Percentiles rank a stretch among this genome's conserved stretches.
phyloP scores from a whole-genome alignment of 2,329 filamentous ascomycete genomes.

The Metarhizium humberi region DNA sequence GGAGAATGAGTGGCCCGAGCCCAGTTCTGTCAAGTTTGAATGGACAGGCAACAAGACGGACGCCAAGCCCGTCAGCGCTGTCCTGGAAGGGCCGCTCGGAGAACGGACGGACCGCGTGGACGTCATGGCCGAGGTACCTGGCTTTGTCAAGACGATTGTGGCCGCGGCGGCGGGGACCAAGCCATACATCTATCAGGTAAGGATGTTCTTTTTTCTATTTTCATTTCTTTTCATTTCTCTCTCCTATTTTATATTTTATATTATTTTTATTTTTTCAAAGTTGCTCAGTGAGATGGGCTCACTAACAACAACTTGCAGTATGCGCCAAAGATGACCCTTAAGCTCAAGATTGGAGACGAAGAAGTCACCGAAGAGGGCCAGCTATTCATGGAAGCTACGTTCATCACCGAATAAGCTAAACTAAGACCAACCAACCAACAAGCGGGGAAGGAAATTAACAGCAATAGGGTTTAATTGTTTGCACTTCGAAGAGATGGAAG shows the following conservation, averaged over 20 bases:
- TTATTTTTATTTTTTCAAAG: not conserved
- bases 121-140: constrained; percentile 93
- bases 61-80: constrained; percentile 60
- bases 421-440: not conserved
- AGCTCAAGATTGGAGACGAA: constrained; percentile 76
- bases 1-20: constrained; percentile 84
- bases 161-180: constrained; percentile 82
- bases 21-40: constrained; percentile 60
- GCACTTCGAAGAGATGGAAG: constrained; percentile 5
- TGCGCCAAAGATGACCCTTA: constrained; percentile 60
- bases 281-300: not conserved
- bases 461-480: not conserved
- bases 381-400: constrained; percentile 88
- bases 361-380: constrained; percentile 69
- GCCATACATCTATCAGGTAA: constrained; percentile 94
- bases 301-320: constrained; percentile 44
- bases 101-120: constrained; percentile 69
- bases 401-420: constrained; percentile 58
- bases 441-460: not conserved
- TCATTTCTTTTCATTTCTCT: not conserved
- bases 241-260: not conserved
- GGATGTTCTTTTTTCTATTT: constrained; percentile 14
- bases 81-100: constrained; percentile 60
- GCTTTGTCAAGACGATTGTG: constrained; percentile 90
- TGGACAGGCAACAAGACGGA: constrained; percentile 76